Evolutionary conservation across 2,329 filamentous ascomycete genomes (phyloP).

Genomic region (Podosphaera leucotricha): DNA sequence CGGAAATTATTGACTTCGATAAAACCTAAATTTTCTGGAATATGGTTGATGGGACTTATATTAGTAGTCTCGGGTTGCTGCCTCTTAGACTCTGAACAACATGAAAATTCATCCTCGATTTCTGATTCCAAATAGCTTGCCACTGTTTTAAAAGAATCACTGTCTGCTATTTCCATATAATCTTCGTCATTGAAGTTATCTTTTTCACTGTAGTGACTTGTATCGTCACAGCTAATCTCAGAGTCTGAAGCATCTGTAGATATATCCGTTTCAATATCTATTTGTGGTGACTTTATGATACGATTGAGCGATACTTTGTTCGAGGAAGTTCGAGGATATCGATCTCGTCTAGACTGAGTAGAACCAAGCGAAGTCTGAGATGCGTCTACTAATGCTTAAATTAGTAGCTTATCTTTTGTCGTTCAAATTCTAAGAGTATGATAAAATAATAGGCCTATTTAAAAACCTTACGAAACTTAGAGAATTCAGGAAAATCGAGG

Average conservation of each 20-base stretch:
- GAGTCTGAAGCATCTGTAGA: neutral
- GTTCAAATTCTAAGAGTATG: too few species aligned
- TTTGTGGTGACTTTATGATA: neutral
- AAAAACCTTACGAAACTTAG: too few species aligned
- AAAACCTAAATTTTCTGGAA: neutral
- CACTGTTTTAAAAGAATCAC: neutral
- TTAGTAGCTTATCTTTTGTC: neutral
- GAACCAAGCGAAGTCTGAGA: neutral
- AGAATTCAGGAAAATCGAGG: too few species aligned
- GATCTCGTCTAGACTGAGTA: neutral
- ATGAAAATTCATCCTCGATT: neutral
- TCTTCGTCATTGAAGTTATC: neutral
- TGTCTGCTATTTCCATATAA: neutral
- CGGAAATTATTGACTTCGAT: neutral
- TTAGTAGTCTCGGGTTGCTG: neutral
- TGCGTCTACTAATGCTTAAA: neutral
- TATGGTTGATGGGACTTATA: neutral
- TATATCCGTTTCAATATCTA: neutral
- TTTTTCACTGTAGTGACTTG: neutral
- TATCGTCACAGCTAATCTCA: neutral
- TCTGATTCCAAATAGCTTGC: neutral
- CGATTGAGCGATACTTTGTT: too few species aligned
- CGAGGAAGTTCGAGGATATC: neutral
- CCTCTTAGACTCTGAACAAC: neutral
- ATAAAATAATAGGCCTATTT: too few species aligned